Base-by-base conservation (phyloP, 805 yeast species). In the Candida piceae region DNA sequence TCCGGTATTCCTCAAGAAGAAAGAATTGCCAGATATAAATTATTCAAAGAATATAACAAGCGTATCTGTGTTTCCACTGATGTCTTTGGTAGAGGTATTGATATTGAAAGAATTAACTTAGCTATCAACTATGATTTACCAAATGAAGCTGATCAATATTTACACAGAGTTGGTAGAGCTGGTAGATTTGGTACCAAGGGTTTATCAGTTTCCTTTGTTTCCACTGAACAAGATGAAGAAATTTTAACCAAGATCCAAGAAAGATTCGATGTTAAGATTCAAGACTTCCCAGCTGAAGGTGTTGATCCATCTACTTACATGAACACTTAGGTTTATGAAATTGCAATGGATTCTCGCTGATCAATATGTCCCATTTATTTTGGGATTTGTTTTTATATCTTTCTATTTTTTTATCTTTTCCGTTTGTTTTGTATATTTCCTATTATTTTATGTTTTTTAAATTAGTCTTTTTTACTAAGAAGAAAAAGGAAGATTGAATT, bases 171-270 rank as follows among this genome's bases (percentile, higher is more conserved):
- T 46, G 98, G 98, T 61, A 88, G 98, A 79, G 98, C 98, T 52
- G 98, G 98, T 70, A 89, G 98, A 77, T 90, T 90, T 57, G 98
- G 98, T 73, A 90, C 98, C 62, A 90, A 90, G 72, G 98, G 98
- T 71, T 79, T 93, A 55, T 95, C 97, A 36, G 76, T 93, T 41
- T 86, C 96, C 29, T 85, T 90, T 49, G 93, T 93, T 38, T 73
- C 93, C 29, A 73, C 80, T 41, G 84, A 79, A 55, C 90, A 80
- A 47, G 98, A 93, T 60, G 88, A 87, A 66, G 86, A 82, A 67
- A 84, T 89, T 29, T 74, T 93, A 64, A 84, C 76, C 57, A 83
- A 87, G 69, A 93, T 93, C 61, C 98, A 93, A 73, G 94, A 86
- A 53, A 81, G 97, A 70, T 93, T 93, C 67, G 97, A 90, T 64